Conservation (phyloP, 257 asterid genomes). For the Solanum bukasovii region DNA sequence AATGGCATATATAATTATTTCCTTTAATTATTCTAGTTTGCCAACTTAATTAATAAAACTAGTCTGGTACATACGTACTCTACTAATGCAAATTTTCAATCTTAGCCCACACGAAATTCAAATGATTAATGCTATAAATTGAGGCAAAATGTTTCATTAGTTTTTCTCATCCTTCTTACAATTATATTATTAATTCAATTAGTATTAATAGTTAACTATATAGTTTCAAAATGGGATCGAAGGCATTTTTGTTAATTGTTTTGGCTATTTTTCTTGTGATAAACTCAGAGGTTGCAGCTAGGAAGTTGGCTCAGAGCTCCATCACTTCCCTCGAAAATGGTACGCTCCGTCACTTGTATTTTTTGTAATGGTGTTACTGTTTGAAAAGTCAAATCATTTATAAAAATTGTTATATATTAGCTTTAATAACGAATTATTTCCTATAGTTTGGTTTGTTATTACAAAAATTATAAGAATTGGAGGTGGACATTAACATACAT, state of each 20-base stretch:
- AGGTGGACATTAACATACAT: neutral
- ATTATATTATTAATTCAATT: neutral
- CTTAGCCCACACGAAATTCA: neutral
- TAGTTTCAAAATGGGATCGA: neutral
- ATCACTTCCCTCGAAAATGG: neutral
- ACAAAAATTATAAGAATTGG: neutral
- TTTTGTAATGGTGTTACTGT: neutral
- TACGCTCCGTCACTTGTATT: neutral
- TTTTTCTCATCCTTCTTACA: neutral
- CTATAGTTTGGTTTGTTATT: neutral
- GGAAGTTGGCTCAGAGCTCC: slow-evolving; percentile 2
- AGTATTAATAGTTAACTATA: neutral
- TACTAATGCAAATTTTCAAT: neutral
- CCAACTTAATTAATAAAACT: neutral
- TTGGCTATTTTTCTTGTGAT: slow-evolving; percentile 2
- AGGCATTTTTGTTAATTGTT: neutral
- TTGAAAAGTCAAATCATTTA: neutral
- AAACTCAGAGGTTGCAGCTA: slow-evolving; percentile 1
- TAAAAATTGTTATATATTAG: neutral
- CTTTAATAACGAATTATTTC: neutral
- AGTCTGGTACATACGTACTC: neutral
- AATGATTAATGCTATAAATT: neutral
- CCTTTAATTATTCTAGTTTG: neutral
- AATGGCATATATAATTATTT: neutral
- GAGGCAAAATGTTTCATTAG: neutral